These are phyloP conservation scores for Hansenula sp. DNA, from an alignment of 1,139 yeast species.

Conservation along the genomic window DNA sequence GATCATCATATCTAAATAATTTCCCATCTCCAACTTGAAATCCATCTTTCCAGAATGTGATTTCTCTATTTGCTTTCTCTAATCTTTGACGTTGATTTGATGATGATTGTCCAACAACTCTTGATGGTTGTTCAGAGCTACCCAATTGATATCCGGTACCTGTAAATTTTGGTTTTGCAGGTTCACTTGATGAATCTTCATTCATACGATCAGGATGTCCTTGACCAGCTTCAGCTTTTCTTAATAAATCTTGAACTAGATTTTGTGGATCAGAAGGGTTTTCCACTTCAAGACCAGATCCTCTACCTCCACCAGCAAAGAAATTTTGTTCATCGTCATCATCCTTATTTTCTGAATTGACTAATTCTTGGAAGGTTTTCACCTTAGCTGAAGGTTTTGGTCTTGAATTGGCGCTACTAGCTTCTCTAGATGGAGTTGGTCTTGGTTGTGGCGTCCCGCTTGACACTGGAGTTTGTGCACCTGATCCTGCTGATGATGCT, in stretches of 20 bases:
- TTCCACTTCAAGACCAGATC: conserved; percentile 89
- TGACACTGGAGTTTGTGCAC: conserved; percentile 1
- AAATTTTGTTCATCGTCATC: conserved; percentile 67
- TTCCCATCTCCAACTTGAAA: conserved; percentile 92
- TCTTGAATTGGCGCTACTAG: no score
- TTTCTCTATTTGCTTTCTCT: conserved; percentile 60
- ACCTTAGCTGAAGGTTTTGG: conserved; percentile 25
- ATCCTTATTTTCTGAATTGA: conserved; percentile 32
- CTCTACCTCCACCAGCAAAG: conserved; percentile 93
- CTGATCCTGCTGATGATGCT: conserved; percentile 8
- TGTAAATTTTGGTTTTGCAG: conserved; percentile 32
- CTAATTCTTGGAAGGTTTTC: conserved; percentile 52
- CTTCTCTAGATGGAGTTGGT: conserved; percentile 7
- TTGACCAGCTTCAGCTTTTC: conserved; percentile 51
- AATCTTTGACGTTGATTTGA: conserved; percentile 33
- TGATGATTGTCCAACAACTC: conserved; percentile 24
- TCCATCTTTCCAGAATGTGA: conserved; percentile 96
- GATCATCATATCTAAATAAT: conserved; percentile 85
- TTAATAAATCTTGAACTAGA: conserved; percentile 52
- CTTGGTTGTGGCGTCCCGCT: conserved; percentile 5
- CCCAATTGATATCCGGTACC: conserved; percentile 89
- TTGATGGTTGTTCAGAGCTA: conserved; percentile 45
- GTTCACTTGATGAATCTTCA: conserved; percentile 31
- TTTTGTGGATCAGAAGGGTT: conserved; percentile 64
- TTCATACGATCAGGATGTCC: conserved; percentile 31